Conservation (phyloP, 148 eudicot genomes). For the Polygonum aviculare region DNA sequence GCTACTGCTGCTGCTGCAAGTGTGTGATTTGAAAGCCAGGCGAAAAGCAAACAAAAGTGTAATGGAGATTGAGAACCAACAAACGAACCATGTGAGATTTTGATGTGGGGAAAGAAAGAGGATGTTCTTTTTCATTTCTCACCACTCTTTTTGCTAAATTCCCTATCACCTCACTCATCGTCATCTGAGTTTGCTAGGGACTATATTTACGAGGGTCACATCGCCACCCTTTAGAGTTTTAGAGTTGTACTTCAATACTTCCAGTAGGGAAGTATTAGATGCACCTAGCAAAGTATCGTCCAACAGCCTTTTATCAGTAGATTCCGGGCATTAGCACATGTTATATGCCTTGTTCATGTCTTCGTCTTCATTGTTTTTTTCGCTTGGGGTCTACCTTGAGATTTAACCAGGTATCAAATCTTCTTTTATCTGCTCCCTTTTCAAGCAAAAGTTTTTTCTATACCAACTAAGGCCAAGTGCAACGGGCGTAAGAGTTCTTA, state of each 20-base stretch:
- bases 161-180: background rate
- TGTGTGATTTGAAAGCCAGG: background rate
- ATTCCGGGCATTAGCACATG: background rate
- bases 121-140: background rate
- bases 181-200: background rate
- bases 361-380: background rate
- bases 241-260: background rate
- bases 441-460: no score
- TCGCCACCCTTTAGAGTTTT: background rate
- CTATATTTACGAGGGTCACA: background rate
- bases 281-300: background rate
- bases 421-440: background rate
- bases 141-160: constrained; percentile 3
- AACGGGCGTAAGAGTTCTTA: no score
- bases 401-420: background rate
- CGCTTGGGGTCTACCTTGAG: background rate
- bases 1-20: no score
- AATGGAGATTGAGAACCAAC: background rate
- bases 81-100: constrained; percentile 1
- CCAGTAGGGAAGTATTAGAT: background rate
- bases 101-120: background rate
- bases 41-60: background rate
- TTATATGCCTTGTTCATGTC: background rate
- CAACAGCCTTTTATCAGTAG: background rate
- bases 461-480: background rate